These are phyloP conservation scores for Vachellia collinsii DNA, from an alignment of 306 rosid genomes.

Conservation along the genomic window DNA sequence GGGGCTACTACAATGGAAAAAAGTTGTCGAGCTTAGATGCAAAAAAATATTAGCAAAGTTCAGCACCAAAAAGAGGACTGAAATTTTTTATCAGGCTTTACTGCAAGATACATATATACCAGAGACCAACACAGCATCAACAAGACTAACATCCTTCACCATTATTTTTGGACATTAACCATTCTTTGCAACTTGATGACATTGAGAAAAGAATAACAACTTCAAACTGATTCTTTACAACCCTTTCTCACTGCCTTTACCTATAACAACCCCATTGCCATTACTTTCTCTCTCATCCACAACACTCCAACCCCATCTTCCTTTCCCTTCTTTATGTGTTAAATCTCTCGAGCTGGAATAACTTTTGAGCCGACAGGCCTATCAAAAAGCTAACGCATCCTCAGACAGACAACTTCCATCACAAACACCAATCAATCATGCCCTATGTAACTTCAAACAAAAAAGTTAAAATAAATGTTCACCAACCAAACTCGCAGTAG, in stretches of 20 bases:
- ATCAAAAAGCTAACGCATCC: too few relatives aligned
- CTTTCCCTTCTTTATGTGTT: too few relatives aligned
- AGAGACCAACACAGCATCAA: neutral
- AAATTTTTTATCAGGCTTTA: neutral
- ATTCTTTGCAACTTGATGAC: neutral
- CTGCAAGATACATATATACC: neutral
- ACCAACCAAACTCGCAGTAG: neutral
- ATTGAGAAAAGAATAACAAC: neutral
- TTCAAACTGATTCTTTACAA: neutral
- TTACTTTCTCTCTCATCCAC: neutral
- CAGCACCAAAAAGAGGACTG: neutral
- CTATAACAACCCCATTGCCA: neutral
- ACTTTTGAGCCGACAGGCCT: too few relatives aligned
- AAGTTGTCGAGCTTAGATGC: neutral
- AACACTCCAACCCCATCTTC: too few relatives aligned
- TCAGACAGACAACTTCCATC: conserved; percentile 18
- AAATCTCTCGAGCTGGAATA: too few relatives aligned
- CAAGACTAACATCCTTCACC: neutral
- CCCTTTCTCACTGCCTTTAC: neutral
- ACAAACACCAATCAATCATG: neutral
- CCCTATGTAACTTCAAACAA: neutral
- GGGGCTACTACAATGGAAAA: neutral
- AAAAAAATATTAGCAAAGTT: neutral
- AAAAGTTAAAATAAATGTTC: neutral
- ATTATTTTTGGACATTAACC: neutral